Percentiles rank a stretch among this genome's conserved stretches.
These are phyloP conservation scores for Cladorrhinum sp. DNA, from an alignment of 2,329 filamentous ascomycete genomes.

Conservation along the genomic window DNA sequence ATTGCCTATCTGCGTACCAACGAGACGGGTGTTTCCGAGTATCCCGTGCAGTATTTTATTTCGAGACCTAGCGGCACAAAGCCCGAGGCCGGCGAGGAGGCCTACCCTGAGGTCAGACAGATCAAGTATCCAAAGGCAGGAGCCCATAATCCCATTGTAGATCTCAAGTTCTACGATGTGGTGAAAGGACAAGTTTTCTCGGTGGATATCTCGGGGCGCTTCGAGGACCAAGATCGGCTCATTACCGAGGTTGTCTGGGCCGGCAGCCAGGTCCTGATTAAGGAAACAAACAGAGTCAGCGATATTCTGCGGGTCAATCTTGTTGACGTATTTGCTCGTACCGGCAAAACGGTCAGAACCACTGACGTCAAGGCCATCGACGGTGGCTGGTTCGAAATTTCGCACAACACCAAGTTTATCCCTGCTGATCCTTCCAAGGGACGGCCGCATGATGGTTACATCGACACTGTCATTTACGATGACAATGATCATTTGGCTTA, in stretches of 20 bases:
- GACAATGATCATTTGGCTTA: constrained; percentile 90
- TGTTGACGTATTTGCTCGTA: constrained; percentile 71
- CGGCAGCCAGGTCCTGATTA: constrained; percentile 77
- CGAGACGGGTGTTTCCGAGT: constrained; percentile 87
- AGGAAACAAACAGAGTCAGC: constrained; percentile 91
- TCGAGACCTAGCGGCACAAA: constrained; percentile 74
- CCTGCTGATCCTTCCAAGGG: constrained; percentile 77
- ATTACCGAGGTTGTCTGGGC: constrained; percentile 95
- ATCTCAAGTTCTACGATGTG: constrained; percentile 85
- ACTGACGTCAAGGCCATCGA: constrained; percentile 81
- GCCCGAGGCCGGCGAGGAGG: constrained; percentile 70
- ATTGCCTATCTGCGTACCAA: constrained; percentile 91
- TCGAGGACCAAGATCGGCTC: constrained; percentile 75
- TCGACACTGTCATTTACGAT: constrained; percentile 84
- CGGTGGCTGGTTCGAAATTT: constrained; percentile 95
- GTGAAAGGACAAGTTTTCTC: constrained; percentile 72
- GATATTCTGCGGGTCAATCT: constrained; percentile 85
- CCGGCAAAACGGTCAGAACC: constrained; percentile 74
- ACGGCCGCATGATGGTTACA: constrained; percentile 79
- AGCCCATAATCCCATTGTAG: constrained; percentile 86
- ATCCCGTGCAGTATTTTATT: constrained; percentile 89
- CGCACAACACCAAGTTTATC: constrained; percentile 79
- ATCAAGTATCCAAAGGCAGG: constrained; percentile 99
- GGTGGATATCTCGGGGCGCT: constrained; percentile 73
- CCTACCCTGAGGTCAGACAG: constrained; percentile 82